Conservation (phyloP, 2,329 filamentous ascomycete genomes). For the Ceratocystis colombiana region DNA sequence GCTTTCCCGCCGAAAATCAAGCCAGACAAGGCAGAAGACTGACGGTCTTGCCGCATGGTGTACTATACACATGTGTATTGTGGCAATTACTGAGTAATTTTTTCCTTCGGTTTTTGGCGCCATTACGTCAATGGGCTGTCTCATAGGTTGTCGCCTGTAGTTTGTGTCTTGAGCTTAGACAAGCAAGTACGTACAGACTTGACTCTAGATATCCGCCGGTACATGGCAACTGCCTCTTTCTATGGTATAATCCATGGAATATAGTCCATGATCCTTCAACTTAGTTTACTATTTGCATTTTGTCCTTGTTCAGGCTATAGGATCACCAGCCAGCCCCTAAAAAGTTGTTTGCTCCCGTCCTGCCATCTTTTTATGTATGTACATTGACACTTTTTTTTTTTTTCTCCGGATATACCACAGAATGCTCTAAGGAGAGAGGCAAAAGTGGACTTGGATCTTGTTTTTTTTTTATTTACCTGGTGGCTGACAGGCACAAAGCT, state of each 20-base stretch:
- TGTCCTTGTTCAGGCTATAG: neutral
- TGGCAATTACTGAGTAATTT: neutral
- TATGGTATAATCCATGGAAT: neutral
- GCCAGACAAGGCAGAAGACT: neutral
- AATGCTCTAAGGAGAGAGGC: neutral
- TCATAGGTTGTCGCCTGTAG: neutral
- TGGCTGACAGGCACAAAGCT: neutral
- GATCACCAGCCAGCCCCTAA: slow-evolving; percentile 8
- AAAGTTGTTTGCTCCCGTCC: neutral
- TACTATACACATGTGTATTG: neutral
- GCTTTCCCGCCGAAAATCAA: neutral
- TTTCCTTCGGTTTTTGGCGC: neutral
- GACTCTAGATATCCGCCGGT: neutral
- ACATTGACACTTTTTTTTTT: neutral
- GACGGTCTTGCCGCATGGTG: neutral
- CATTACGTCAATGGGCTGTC: neutral
- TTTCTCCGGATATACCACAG: neutral
- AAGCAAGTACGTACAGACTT: neutral
- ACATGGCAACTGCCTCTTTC: neutral
- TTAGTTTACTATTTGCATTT: neutral
- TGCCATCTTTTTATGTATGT: neutral
- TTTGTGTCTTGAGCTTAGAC: neutral
- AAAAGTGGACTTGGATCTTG: neutral
- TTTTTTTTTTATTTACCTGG: neutral
- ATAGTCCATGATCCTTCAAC: neutral